Conservation (phyloP, 306 rosid species). For the Cucurbita argyrosperma region DNA sequence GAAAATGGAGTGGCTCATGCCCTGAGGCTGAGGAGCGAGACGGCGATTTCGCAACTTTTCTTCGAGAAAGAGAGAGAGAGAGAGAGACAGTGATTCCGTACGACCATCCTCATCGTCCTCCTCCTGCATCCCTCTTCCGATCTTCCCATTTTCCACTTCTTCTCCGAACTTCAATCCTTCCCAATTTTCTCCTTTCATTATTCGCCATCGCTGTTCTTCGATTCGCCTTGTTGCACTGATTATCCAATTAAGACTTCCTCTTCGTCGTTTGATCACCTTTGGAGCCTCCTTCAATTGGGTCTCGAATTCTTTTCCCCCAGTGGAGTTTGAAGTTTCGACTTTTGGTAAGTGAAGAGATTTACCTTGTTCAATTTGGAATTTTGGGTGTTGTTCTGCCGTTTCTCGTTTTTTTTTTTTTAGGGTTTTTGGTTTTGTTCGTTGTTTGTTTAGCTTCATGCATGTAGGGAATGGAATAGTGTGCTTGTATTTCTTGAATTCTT, state of each 20-base stretch:
- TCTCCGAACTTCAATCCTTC: neutral
- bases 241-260: neutral
- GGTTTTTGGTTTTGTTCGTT: neutral
- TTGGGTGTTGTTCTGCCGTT: neutral
- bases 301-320: neutral
- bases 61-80: neutral
- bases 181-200: neutral
- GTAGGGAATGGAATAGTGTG: neutral
- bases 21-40: constrained; percentile 1
- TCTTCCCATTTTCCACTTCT: neutral
- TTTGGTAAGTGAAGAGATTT: neutral
- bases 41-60: constrained; percentile 4
- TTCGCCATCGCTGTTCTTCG: neutral
- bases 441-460: neutral
- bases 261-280: neutral
- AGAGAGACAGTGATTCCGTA: neutral
- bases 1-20: neutral
- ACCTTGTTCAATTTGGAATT: neutral
- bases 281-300: neutral
- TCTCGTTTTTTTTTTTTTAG: neutral
- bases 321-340: neutral
- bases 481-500: neutral
- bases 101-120: neutral
- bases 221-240: neutral
- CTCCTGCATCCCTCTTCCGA: neutral